Conservation (phyloP, 805 yeast species). For the Candida peoriensis region DNA sequence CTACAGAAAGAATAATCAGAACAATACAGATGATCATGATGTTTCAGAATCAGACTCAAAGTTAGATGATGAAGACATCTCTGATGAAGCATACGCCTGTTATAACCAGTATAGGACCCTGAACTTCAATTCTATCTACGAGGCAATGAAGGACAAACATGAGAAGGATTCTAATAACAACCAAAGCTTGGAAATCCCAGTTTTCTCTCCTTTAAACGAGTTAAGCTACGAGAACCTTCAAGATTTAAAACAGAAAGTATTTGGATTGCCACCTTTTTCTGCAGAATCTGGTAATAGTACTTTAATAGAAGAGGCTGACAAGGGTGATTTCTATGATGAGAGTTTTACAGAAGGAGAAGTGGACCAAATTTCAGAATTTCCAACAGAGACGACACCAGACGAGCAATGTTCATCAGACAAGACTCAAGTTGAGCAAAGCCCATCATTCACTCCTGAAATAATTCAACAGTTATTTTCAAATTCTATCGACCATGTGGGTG, state of each 20-base stretch:
- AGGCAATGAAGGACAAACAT: neutral
- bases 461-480: slow-evolving; percentile 1
- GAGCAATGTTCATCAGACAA: slow-evolving; percentile 3
- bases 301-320: too few relatives aligned
- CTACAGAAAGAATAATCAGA: neutral
- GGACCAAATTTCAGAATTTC: too few relatives aligned
- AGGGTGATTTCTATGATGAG: too few relatives aligned
- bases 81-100: slow-evolving; percentile 12
- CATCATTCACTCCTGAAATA: slow-evolving; percentile 1
- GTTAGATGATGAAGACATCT: slow-evolving; percentile 1
- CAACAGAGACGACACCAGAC: too few relatives aligned
- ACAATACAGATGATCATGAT: neutral
- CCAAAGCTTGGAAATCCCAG: slow-evolving; percentile 5
- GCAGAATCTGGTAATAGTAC: too few relatives aligned
- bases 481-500: too few relatives aligned
- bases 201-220: slow-evolving; percentile 13
- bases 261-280: slow-evolving; percentile 7
- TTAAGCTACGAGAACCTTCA: slow-evolving; percentile 13
- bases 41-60: neutral
- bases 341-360: too few relatives aligned
- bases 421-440: neutral
- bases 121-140: slow-evolving; percentile 7
- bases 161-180: neutral
- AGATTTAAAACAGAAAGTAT: slow-evolving; percentile 6
- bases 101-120: slow-evolving; percentile 15